Percentiles rank a stretch among this genome's conserved stretches.
phyloP scores from a whole-genome alignment of 768 basidiomycete genomes.

The Kwoniella mangroviensis region DNA sequence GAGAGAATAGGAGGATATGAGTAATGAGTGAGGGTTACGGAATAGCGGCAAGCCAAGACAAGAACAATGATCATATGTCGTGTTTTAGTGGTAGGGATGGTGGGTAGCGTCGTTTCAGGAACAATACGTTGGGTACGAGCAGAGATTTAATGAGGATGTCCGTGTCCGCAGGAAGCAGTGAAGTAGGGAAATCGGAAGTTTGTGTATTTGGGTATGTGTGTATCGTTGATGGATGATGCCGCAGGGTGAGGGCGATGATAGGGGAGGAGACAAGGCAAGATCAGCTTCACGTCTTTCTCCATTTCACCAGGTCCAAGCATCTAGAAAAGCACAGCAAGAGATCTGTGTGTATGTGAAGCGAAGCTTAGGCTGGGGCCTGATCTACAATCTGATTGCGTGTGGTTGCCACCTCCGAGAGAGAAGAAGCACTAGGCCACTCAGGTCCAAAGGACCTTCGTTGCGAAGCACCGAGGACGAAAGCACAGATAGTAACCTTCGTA shows the following conservation, averaged over 20 bases:
- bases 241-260: background rate
- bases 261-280: background rate
- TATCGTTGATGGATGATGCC: background rate
- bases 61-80: constrained; percentile 1
- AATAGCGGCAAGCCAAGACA: constrained; percentile 7
- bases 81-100: constrained; percentile 5
- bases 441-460: background rate
- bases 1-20: background rate
- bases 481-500: no score
- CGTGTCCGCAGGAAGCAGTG: constrained; percentile 4
- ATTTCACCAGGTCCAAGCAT: background rate
- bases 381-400: background rate
- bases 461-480: background rate
- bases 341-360: background rate
- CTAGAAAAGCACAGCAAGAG: background rate
- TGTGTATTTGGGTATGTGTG: background rate
- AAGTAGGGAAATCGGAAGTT: background rate
- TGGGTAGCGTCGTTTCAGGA: constrained; percentile 11
- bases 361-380: background rate
- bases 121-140: background rate
- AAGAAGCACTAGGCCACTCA: background rate
- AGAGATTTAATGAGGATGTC: background rate
- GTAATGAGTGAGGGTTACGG: background rate
- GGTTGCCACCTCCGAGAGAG: background rate
- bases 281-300: background rate